Conservation (phyloP, 371 early-diverging fungal genomes). For the Mortierella sp. region DNA sequence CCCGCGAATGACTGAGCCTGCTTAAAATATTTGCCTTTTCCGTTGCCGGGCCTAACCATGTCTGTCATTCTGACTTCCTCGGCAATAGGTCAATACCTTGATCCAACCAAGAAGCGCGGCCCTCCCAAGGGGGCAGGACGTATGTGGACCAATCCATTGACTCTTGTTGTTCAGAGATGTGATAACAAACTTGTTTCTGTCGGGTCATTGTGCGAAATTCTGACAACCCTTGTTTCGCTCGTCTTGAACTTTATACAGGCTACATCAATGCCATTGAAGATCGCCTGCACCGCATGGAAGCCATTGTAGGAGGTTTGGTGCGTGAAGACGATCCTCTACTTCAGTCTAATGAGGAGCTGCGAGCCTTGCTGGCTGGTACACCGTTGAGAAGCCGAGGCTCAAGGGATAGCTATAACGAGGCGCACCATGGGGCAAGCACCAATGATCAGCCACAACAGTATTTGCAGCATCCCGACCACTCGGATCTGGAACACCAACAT, state of each 20-base stretch:
- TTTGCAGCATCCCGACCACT: conserved; percentile 16
- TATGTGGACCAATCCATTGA: conserved; percentile 14
- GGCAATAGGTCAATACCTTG: conserved; percentile 36
- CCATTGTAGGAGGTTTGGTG: conserved; percentile 58
- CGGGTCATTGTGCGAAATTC: neutral
- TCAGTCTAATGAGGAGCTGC: conserved; percentile 19
- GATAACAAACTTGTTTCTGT: neutral
- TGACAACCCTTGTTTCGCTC: neutral
- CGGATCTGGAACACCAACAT: conserved; percentile 30
- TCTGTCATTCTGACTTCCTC: neutral
- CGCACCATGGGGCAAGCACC: neutral
- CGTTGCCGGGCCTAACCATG: neutral
- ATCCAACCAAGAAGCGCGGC: conserved; percentile 51
- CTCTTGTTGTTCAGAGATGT: too few species aligned
- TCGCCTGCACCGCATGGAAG: conserved; percentile 70
- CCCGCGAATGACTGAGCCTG: neutral
- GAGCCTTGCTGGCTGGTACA: conserved; percentile 1
- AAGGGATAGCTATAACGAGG: conserved; percentile 13
- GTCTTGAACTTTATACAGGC: conserved; percentile 49
- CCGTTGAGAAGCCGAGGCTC: conserved; percentile 12
- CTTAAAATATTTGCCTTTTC: neutral
- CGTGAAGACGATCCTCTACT: conserved; percentile 31
- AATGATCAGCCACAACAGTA: conserved; percentile 8
- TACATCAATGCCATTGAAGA: conserved; percentile 81
- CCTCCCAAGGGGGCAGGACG: conserved; percentile 54